Evolutionary conservation across 2,329 filamentous ascomycete species (phyloP).

Genomic region (Cordyceps cateniannulata): DNA sequence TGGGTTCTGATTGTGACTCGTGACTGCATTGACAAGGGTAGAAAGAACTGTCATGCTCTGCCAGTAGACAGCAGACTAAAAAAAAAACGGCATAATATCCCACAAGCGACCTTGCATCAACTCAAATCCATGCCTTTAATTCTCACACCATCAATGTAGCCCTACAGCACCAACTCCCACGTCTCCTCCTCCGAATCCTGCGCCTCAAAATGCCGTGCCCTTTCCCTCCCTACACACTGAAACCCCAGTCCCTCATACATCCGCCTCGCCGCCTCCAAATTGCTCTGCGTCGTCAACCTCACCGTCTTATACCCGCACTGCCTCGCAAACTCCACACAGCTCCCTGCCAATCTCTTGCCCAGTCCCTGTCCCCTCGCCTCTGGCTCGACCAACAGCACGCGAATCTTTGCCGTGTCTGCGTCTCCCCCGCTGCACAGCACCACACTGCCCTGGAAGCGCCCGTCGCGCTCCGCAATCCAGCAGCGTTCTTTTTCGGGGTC

Average conservation of each 20-base stretch:
- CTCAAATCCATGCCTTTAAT: too few relatives aligned
- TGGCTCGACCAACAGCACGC: constrained; percentile 21
- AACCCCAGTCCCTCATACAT: constrained; percentile 19
- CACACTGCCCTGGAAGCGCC: constrained; percentile 21
- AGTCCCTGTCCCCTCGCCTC: constrained; percentile 17
- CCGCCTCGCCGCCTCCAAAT: constrained; percentile 15
- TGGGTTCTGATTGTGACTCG: too few relatives aligned
- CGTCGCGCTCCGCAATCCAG: constrained; percentile 23
- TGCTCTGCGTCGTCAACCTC: constrained; percentile 17
- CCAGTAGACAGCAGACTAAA: too few relatives aligned
- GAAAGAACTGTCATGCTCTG: too few relatives aligned
- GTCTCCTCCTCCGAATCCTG: constrained; percentile 7
- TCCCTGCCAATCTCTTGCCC: constrained; percentile 14
- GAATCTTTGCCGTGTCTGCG: constrained; percentile 17
- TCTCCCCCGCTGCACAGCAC: constrained; percentile 18
- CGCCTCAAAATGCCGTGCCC: not conserved
- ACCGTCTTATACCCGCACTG: constrained; percentile 16
- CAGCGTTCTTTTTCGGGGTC: constrained; percentile 19
- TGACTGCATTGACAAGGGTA: too few relatives aligned
- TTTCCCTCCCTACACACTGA: not conserved
- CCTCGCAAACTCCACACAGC: constrained; percentile 17
- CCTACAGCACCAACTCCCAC: constrained; percentile 14
- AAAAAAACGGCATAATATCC: too few relatives aligned
- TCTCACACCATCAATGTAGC: too few relatives aligned
- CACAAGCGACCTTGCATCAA: too few relatives aligned